These are phyloP conservation scores for Penicillium riverlandense DNA, from an alignment of 495 filamentous ascomycete genomes.

Conservation along the genomic window DNA sequence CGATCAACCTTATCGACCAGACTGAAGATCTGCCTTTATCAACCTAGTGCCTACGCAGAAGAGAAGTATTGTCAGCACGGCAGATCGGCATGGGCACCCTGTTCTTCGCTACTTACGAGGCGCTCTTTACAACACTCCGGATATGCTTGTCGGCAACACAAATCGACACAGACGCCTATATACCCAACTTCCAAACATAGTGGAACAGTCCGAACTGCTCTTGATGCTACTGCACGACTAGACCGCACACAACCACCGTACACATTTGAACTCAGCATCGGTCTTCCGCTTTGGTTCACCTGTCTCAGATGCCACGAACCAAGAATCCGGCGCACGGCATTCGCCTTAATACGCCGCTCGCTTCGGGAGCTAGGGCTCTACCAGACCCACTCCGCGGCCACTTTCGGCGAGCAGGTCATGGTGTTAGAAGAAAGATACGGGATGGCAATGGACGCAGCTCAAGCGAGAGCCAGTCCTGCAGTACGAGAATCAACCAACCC, in stretches of 20 bases:
- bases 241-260: constrained; percentile 21
- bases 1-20: constrained; percentile 5
- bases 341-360: constrained; percentile 13
- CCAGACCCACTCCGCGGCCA: constrained; percentile 7
- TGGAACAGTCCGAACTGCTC: constrained; percentile 17
- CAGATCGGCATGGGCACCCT: constrained; percentile 2
- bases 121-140: constrained; percentile 3
- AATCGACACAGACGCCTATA: constrained; percentile 13
- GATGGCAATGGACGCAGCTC: not conserved
- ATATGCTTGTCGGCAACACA: constrained; percentile 5
- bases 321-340: constrained; percentile 14
- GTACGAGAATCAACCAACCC: not conserved
- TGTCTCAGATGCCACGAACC: constrained; percentile 23
- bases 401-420: constrained; percentile 11
- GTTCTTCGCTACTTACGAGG: constrained; percentile 4
- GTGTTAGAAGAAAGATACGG: constrained; percentile 13
- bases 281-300: constrained; percentile 18
- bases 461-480: not conserved
- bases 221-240: constrained; percentile 5
- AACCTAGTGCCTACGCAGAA: not conserved
- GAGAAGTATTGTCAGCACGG: not conserved
- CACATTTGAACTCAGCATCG: constrained; percentile 23
- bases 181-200: constrained; percentile 17
- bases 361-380: constrained; percentile 20
- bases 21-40: constrained; percentile 5